Conservation (phyloP, 2,329 filamentous ascomycete genomes). For the Sodiomyces alkalinus region DNA sequence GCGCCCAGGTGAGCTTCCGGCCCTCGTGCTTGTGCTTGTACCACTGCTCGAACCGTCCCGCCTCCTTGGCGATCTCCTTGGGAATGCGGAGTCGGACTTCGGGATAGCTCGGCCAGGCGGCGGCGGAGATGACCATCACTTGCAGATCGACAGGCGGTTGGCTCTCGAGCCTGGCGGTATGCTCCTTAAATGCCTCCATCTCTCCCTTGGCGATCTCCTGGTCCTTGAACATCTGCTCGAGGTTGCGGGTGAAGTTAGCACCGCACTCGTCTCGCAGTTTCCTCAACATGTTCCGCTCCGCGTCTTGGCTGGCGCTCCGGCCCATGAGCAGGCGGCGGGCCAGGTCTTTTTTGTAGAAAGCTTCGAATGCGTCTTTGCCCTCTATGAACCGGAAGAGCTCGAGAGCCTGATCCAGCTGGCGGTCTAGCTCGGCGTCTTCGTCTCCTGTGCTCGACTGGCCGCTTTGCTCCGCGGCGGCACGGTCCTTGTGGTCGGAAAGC, state of each 20-base stretch:
- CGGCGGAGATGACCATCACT: conserved; percentile 80
- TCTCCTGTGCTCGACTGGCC: conserved; percentile 58
- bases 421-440: conserved; percentile 82
- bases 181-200: conserved; percentile 71
- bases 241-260: conserved; percentile 84
- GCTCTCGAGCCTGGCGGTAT: conserved; percentile 31
- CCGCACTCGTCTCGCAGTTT: conserved; percentile 90
- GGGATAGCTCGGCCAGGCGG: conserved; percentile 85
- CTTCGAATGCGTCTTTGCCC: conserved; percentile 94
- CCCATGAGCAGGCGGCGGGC: conserved; percentile 82
- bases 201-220: conserved; percentile 87
- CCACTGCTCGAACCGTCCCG: conserved; percentile 68
- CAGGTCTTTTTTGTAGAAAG: conserved; percentile 97
- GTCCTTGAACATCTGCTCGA: conserved; percentile 99
- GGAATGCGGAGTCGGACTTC: conserved; percentile 62
- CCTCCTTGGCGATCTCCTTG: conserved; percentile 55
- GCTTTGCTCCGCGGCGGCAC: conserved; percentile 40
- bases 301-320: conserved; percentile 83
- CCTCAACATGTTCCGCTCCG: conserved; percentile 87
- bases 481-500: conserved; percentile 44
- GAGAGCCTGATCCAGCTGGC: conserved; percentile 80
- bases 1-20: conserved; percentile 79
- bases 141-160: conserved; percentile 50
- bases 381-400: conserved; percentile 95
- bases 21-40: conserved; percentile 87